Evolutionary conservation across 164 flowering plant genomes (phyloP).

Genomic region (Stephania cephalantha): DNA sequence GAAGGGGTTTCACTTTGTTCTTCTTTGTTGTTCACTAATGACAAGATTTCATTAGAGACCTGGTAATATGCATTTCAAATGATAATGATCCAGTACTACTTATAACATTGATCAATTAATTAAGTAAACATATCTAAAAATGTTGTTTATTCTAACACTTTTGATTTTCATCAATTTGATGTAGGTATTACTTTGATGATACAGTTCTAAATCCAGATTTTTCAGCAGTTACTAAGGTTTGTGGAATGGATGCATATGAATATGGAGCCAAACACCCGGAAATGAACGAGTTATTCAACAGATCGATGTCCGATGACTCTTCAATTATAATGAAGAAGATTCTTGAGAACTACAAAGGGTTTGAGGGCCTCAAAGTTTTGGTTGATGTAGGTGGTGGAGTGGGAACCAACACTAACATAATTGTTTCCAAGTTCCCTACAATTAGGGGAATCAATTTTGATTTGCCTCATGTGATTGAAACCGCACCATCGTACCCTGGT

Average conservation of each 20-base stretch:
- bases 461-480: slow-evolving; percentile 72
- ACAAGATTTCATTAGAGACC: too few relatives aligned
- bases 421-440: slow-evolving; percentile 55
- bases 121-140: too few relatives aligned
- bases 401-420: slow-evolving; percentile 57
- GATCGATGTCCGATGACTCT: slow-evolving; percentile 66
- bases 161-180: not conserved
- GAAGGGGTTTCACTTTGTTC: too few relatives aligned
- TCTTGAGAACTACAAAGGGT: slow-evolving; percentile 61
- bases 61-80: too few relatives aligned
- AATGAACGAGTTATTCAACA: too few relatives aligned
- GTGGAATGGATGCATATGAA: too few relatives aligned
- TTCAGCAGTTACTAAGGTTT: slow-evolving; percentile 53
- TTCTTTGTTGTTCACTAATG: too few relatives aligned
- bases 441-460: slow-evolving; percentile 79
- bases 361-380: slow-evolving; percentile 48
- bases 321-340: slow-evolving; percentile 60
- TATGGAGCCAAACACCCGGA: too few relatives aligned
- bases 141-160: too few relatives aligned
- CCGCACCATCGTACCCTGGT: slow-evolving; percentile 66
- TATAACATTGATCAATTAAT: too few relatives aligned
- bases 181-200: slow-evolving; percentile 75
- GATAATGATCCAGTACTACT: too few relatives aligned
- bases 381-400: slow-evolving; percentile 90
- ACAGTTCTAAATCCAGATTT: slow-evolving; percentile 78